Conservation (phyloP, 2,329 filamentous ascomycete species). For the Trichoderma atroviride region DNA sequence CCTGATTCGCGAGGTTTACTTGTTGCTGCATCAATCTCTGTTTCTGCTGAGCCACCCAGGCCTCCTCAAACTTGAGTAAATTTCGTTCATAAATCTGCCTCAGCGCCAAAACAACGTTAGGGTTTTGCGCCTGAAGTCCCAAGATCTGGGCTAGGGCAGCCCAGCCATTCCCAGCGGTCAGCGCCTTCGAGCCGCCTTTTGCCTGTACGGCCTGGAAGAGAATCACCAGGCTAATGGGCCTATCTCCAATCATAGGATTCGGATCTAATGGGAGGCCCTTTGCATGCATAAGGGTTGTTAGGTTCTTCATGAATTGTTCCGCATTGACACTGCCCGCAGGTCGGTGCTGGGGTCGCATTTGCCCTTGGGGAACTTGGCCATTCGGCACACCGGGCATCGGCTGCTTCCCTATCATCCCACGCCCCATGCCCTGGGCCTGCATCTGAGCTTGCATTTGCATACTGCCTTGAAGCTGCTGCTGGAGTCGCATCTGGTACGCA, state of each 20-base stretch:
- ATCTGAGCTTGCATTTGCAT: slow-evolving; percentile 57
- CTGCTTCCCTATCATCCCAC: slow-evolving; percentile 58
- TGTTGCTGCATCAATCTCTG: slow-evolving; percentile 53
- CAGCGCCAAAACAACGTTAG: slow-evolving; percentile 69
- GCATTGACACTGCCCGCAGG: slow-evolving; percentile 53
- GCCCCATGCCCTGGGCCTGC: slow-evolving; percentile 50
- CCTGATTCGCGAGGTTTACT: slow-evolving; percentile 33
- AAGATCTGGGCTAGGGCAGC: slow-evolving; percentile 67
- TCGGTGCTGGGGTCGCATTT: slow-evolving; percentile 54
- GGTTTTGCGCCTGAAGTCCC: slow-evolving; percentile 65
- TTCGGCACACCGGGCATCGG: slow-evolving; percentile 54
- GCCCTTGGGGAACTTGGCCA: slow-evolving; percentile 56
- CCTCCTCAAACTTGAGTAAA: slow-evolving; percentile 74
- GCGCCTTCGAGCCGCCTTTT: slow-evolving; percentile 76
- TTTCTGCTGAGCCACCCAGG: slow-evolving; percentile 60
- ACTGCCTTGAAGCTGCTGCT: slow-evolving; percentile 68
- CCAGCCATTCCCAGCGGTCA: slow-evolving; percentile 74
- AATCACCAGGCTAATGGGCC: slow-evolving; percentile 72
- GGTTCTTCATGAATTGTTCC: slow-evolving; percentile 73
- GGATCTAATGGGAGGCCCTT: slow-evolving; percentile 74
- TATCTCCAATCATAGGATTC: slow-evolving; percentile 72
- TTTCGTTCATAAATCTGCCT: slow-evolving; percentile 75
- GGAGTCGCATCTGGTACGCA: slow-evolving; percentile 80
- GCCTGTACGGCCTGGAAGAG: slow-evolving; percentile 75
- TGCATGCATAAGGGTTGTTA: slow-evolving; percentile 76